phyloP scores from a whole-genome alignment of 176 grass and related monocot species.

The Paspalum vaginatum region DNA sequence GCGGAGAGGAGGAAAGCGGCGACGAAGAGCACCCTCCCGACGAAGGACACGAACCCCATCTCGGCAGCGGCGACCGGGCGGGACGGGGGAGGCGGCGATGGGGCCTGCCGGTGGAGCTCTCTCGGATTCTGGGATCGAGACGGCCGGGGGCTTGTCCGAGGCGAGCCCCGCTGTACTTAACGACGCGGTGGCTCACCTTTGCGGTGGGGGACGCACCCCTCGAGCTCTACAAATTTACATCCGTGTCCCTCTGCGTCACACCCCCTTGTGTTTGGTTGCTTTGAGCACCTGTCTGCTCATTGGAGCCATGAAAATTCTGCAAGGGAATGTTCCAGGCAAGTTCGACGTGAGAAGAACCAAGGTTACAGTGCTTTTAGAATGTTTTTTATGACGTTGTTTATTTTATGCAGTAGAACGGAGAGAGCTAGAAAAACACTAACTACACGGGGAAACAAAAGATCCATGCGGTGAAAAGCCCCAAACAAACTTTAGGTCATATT shows the following conservation, averaged over 20 bases:
- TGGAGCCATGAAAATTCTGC: too few species aligned
- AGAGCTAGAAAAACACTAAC: too few species aligned
- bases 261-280: not conserved
- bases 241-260: not conserved
- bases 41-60: conserved; percentile 88
- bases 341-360: not conserved
- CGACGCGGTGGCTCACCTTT: not conserved
- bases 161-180: conserved; percentile 37
- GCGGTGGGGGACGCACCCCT: not conserved
- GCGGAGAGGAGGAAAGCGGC: conserved; percentile 84
- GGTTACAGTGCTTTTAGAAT: too few species aligned
- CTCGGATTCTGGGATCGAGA: conserved; percentile 50
- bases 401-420: too few species aligned
- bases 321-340: not conserved
- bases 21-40: conserved; percentile 82
- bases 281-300: too few species aligned
- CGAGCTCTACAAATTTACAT: not conserved
- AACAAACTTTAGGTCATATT: too few species aligned
- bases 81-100: not conserved
- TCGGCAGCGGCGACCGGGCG: conserved; percentile 8
- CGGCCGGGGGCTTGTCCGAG: conserved; percentile 20
- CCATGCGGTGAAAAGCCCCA: too few species aligned
- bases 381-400: too few species aligned
- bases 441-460: not conserved
- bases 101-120: conserved; percentile 20